phyloP scores from a whole-genome alignment of 2,329 filamentous ascomycete species.

The Scedosporium aurantiacum region DNA sequence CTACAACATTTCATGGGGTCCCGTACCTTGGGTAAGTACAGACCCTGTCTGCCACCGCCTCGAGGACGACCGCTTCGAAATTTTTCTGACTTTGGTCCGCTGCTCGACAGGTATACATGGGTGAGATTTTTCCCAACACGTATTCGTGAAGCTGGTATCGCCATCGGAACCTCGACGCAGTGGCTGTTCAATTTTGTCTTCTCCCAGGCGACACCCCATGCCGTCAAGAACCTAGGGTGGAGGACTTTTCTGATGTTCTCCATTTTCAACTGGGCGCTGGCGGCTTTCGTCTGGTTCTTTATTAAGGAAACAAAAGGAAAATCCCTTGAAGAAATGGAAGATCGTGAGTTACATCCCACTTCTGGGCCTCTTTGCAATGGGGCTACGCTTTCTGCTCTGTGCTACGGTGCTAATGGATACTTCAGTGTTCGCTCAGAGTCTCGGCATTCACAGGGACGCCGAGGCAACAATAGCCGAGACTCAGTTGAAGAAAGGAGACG shows the following conservation, averaged over 20 bases:
- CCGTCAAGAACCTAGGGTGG: conserved; percentile 34
- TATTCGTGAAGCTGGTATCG: conserved; percentile 37
- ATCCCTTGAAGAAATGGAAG: conserved; percentile 31
- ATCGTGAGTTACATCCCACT: conserved; percentile 10
- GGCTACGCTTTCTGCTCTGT: no score
- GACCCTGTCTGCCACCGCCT: no score
- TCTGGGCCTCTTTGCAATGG: no score
- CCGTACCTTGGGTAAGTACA: conserved; percentile 32
- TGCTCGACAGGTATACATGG: conserved; percentile 27
- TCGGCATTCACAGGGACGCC: no score
- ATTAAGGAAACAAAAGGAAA: conserved; percentile 32
- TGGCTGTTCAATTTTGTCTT: conserved; percentile 43
- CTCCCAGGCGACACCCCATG: conserved; percentile 34
- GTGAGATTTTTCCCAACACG: conserved; percentile 35
- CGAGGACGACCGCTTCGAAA: no score
- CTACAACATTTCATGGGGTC: conserved; percentile 42
- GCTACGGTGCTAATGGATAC: no score
- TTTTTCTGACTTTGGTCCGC: no score
- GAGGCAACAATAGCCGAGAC: no score
- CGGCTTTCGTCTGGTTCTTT: conserved; percentile 30
- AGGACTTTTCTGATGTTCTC: conserved; percentile 38
- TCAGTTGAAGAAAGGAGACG: no score
- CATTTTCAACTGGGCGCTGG: conserved; percentile 34
- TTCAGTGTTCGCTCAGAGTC: no score
- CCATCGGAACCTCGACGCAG: conserved; percentile 36